These are phyloP conservation scores for Clavispora fructus DNA, from an alignment of 805 yeast genomes.

Conservation along the genomic window DNA sequence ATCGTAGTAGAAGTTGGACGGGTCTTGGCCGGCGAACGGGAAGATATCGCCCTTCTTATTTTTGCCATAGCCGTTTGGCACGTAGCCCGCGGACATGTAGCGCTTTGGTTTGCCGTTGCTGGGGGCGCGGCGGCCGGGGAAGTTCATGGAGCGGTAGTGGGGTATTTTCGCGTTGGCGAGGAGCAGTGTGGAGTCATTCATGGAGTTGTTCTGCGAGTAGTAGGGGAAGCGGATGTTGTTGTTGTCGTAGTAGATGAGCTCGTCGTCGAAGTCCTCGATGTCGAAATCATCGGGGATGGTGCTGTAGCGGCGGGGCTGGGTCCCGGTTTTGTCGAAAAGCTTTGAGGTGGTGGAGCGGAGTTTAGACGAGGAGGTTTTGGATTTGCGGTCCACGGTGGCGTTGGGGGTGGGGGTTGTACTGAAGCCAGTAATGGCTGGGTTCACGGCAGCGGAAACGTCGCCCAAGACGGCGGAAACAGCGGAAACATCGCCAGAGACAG, in stretches of 20 bases:
- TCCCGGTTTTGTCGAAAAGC: slow-evolving; percentile 66
- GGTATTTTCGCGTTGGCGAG: slow-evolving; percentile 24
- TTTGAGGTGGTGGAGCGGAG: slow-evolving; percentile 67
- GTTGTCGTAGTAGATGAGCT: slow-evolving; percentile 42
- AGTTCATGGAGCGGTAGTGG: slow-evolving; percentile 36
- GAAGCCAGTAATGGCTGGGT: background rate
- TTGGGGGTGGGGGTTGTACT: background rate
- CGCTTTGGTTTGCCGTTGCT: slow-evolving; percentile 24
- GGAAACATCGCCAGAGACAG: no score
- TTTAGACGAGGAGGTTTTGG: slow-evolving; percentile 28
- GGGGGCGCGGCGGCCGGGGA: slow-evolving; percentile 19
- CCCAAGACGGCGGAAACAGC: no score
- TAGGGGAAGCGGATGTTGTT: slow-evolving; percentile 34
- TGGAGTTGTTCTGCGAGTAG: slow-evolving; percentile 17
- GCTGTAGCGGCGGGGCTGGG: slow-evolving; percentile 67
- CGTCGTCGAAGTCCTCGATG: slow-evolving; percentile 52
- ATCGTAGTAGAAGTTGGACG: slow-evolving; percentile 29
- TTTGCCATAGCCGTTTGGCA: slow-evolving; percentile 5
- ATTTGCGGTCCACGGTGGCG: background rate
- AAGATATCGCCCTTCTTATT: slow-evolving; percentile 20
- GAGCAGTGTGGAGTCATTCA: slow-evolving; percentile 30
- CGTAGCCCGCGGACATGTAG: slow-evolving; percentile 35
- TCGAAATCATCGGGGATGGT: slow-evolving; percentile 62
- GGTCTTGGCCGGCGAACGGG: slow-evolving; percentile 30
- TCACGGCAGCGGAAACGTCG: background rate